Evolutionary conservation across 2,329 filamentous ascomycete genomes (phyloP), one percentile per base, ranked within the genome.

Genomic region (Hypoxylon sp.): DNA sequence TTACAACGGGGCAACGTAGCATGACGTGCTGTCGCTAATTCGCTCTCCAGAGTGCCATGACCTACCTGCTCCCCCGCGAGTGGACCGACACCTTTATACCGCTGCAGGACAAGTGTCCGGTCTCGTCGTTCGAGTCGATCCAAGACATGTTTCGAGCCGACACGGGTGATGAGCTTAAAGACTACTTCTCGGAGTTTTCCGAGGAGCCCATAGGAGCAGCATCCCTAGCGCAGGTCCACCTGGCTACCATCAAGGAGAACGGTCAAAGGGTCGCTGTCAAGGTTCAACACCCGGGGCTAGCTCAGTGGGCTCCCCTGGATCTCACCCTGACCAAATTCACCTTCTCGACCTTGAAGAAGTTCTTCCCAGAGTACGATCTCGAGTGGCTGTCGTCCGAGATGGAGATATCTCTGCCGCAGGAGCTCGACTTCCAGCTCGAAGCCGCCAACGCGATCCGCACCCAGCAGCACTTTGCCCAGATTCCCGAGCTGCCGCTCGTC

Each of bases 31-130:
- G 9, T 33, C 31, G 43, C 70, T 73, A 56, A 77, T 64, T 29
- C 20, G 9, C n/a, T 45, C 8, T 37, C 23, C 63, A 88, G 85
- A 97, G 92, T 74, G 94, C 92, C 63, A 91, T 98, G 90, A 96
- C 95, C 71, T 98, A 98, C 73, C 83, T 98, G 8, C 82, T 98
- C 8, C 94, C 94, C 1, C 77, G 83, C 46, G 94, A 98, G 77
- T 98, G 94, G 93, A 97, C 92, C 26, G 89, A 88, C 27, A 98
- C 95, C 0, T 99, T 99, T 72, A 89, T 99, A 65, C 95, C 95
- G 0, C 81, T 99, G 20, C 95, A 99, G 76, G 96, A 99, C 78
- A 90, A 90, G 76, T 99, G 95, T 71, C 95, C 95, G 0, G 88
- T 98, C 4, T 97, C 93, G 3, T 94, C 92, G 1, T 89, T 90